These are phyloP conservation scores for Aureobasidium pullulans DNA, from an alignment of 2,329 filamentous ascomycete species.

Conservation along the genomic window DNA sequence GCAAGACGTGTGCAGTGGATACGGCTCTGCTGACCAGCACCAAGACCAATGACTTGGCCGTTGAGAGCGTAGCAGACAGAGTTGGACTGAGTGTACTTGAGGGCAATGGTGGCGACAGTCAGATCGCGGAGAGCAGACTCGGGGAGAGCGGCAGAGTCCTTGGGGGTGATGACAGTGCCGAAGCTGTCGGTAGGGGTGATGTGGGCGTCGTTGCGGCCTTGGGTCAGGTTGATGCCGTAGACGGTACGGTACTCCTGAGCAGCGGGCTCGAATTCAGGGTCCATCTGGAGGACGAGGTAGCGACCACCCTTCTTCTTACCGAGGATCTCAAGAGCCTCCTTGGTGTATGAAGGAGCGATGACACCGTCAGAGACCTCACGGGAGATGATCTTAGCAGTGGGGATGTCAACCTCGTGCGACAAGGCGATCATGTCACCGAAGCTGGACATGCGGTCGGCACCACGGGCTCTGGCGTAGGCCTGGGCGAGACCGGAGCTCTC, in stretches of 20 bases:
- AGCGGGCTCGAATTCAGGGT: slow-evolving; percentile 73
- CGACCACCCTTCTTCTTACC: slow-evolving; percentile 98
- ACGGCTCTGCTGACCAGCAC: slow-evolving; percentile 91
- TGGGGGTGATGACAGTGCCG: slow-evolving; percentile 76
- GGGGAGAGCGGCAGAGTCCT: slow-evolving; percentile 62
- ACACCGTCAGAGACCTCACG: slow-evolving; percentile 97
- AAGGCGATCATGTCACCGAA: slow-evolving; percentile 96
- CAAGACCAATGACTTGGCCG: slow-evolving; percentile 87
- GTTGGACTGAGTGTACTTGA: slow-evolving; percentile 99
- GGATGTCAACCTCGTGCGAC: slow-evolving; percentile 80
- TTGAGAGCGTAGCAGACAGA: slow-evolving; percentile 95
- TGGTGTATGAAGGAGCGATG: slow-evolving; percentile 79
- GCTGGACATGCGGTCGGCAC: slow-evolving; percentile 96
- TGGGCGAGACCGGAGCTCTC: slow-evolving; percentile 81
- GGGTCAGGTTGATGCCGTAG: slow-evolving; percentile 80
- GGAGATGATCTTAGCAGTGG: slow-evolving; percentile 94
- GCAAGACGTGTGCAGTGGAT: slow-evolving; percentile 98
- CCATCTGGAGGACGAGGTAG: slow-evolving; percentile 93
- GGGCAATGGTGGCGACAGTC: slow-evolving; percentile 88
- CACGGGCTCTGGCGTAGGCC: slow-evolving; percentile 90
- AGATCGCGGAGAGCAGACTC: slow-evolving; percentile 81
- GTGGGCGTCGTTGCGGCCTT: slow-evolving; percentile 86
- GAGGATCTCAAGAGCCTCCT: slow-evolving; percentile 80
- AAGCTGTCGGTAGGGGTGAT: slow-evolving; percentile 79
- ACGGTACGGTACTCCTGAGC: slow-evolving; percentile 73